Conservation (phyloP, 2,329 filamentous ascomycete species). For the Colletotrichum tanaceti region DNA sequence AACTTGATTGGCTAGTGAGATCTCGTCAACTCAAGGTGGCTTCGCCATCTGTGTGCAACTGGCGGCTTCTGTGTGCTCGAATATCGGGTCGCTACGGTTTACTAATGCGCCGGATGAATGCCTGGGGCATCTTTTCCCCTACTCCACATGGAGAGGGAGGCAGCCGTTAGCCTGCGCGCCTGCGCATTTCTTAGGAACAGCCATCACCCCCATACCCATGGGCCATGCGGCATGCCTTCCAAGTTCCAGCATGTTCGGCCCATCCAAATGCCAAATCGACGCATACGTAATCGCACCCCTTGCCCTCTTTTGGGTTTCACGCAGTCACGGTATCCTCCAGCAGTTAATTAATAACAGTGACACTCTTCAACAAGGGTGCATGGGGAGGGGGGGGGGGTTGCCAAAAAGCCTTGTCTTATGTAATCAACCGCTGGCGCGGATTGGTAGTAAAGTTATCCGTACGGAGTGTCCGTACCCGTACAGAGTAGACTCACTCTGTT, state of each 20-base stretch:
- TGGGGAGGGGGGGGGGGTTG: constrained; percentile 18
- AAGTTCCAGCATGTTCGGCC: constrained; percentile 33
- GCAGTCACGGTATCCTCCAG: neutral
- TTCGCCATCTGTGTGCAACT: neutral
- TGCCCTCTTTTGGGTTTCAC: no score
- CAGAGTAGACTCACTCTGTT: no score
- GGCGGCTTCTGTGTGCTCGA: no score
- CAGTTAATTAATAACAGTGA: neutral
- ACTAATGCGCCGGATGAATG: neutral
- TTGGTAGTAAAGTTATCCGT: no score
- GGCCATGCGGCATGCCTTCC: no score
- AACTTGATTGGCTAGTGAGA: neutral
- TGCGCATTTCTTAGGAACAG: neutral
- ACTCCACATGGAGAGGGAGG: neutral
- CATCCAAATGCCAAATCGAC: neutral
- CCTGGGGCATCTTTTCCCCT: neutral
- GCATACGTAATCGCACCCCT: constrained; percentile 5
- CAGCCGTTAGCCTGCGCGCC: constrained; percentile 16
- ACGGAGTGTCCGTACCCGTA: no score
- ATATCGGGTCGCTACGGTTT: neutral
- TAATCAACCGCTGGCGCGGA: neutral
- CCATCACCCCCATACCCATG: neutral
- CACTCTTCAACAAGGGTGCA: neutral
- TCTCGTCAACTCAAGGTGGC: neutral
- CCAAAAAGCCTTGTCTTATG: neutral